A percentile compares a stretch with the other conserved stretches of the same genome.
phyloP scores from a whole-genome alignment of 2,329 filamentous ascomycete genomes.

The Pseudogymnoascus sp. region DNA sequence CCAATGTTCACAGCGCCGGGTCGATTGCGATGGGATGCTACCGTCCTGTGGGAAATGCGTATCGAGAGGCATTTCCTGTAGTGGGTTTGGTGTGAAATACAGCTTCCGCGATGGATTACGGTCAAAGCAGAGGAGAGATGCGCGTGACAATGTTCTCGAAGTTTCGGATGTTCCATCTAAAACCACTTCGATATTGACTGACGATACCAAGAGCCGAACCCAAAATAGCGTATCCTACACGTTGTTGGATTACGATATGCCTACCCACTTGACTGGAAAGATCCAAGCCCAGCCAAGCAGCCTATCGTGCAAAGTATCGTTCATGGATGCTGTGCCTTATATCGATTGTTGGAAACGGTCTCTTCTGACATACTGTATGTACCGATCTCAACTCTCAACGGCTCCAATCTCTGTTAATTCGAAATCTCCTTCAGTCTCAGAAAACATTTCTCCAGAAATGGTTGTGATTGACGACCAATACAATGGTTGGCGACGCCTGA shows the following conservation, averaged over 20 bases:
- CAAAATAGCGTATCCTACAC: no score
- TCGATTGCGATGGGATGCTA: constrained; percentile 28
- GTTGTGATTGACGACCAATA: constrained; percentile 23
- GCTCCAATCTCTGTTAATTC: constrained; percentile 6
- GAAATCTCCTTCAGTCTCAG: constrained; percentile 11
- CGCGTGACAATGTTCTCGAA: constrained; percentile 3
- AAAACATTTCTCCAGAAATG: constrained; percentile 25
- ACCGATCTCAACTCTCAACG: no score
- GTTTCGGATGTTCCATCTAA: no score
- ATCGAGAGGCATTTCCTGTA: constrained; percentile 26
- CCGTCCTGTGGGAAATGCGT: constrained; percentile 28
- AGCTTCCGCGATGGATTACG: constrained; percentile 23
- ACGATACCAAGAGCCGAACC: no score
- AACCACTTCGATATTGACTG: no score
- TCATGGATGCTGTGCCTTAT: no score
- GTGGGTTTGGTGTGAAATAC: constrained; percentile 24
- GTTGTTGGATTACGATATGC: no score
- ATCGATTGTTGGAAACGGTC: no score
- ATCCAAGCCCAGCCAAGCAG: no score
- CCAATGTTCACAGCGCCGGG: constrained; percentile 30
- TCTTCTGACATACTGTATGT: no score
- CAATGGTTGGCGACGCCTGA: constrained; percentile 26
- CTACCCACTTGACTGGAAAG: no score
- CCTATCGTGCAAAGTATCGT: no score
- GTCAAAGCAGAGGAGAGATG: constrained; percentile 17